A percentile compares a stretch with the other conserved stretches of the same genome.
Conservation (phyloP, 768 basidiomycete species). For the Lepiota venenata region DNA sequence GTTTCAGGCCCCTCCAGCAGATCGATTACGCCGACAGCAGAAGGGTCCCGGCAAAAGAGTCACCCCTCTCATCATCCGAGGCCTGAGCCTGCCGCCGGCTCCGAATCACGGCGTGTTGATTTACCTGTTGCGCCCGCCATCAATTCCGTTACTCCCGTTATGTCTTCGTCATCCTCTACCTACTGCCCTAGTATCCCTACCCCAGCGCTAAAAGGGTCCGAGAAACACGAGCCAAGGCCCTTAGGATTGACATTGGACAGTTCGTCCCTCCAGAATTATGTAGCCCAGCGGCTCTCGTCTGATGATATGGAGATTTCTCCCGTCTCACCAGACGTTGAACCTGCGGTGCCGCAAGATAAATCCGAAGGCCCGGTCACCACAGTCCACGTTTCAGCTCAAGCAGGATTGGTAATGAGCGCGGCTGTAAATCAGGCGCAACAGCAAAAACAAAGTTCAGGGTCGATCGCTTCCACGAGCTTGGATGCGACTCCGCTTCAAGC, state of each 20-base stretch:
- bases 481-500: not conserved
- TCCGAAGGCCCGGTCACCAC: too few relatives aligned
- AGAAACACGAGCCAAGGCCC: too few relatives aligned
- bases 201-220: too few relatives aligned
- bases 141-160: not conserved
- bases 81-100: not conserved
- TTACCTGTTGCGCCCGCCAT: not conserved
- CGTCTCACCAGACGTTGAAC: not conserved
- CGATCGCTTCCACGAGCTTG: not conserved
- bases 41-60: too few relatives aligned
- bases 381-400: too few relatives aligned
- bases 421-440: too few relatives aligned
- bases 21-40: too few relatives aligned
- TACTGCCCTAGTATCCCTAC: too few relatives aligned
- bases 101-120: not conserved
- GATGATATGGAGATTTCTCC: not conserved
- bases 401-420: too few relatives aligned
- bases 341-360: too few relatives aligned
- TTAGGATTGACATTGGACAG: too few relatives aligned
- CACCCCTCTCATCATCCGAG: slow-evolving; percentile 1
- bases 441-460: not conserved
- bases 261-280: not conserved
- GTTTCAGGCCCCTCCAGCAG: too few relatives aligned
- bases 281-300: not conserved
- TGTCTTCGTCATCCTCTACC: not conserved